Evolutionary conservation across 495 filamentous ascomycete genomes (phyloP).

Genomic region (Staphylotrichum tortipilum): DNA sequence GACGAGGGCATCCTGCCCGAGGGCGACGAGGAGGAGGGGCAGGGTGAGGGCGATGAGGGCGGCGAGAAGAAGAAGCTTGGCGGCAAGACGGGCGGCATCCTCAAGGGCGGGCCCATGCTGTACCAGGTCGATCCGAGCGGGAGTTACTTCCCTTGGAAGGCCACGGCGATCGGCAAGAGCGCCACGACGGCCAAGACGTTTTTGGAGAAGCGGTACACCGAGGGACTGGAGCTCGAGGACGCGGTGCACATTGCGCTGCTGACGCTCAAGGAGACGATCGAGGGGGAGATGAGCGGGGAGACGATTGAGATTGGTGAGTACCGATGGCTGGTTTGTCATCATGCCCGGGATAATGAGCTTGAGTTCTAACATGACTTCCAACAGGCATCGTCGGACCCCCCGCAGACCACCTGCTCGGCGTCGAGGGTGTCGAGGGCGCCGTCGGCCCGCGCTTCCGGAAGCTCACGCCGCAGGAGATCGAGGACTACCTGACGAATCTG

Average conservation of each 20-base stretch:
- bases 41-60: constrained; percentile 39
- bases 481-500: constrained; percentile 97
- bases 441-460: constrained; percentile 91
- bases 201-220: constrained; percentile 95
- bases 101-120: constrained; percentile 92
- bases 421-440: constrained; percentile 83
- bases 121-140: constrained; percentile 98
- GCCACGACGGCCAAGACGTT: constrained; percentile 97
- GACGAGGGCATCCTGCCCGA: constrained; percentile 91
- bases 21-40: constrained; percentile 43
- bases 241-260: constrained; percentile 96
- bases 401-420: constrained; percentile 83
- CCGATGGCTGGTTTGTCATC: not conserved
- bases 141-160: constrained; percentile 98
- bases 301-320: constrained; percentile 92
- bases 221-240: constrained; percentile 95
- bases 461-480: constrained; percentile 93
- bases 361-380: not conserved
- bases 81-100: constrained; percentile 83
- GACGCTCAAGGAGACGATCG: constrained; percentile 97
- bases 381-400: constrained; percentile 90
- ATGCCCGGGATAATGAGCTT: not conserved
- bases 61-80: constrained; percentile 60
- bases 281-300: constrained; percentile 98
- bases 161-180: constrained; percentile 97